A percentile compares a stretch with the other conserved stretches of the same genome.
Evolutionary conservation across 2,329 filamentous ascomycete species (phyloP).

Genomic region (Albifimbria verrucaria): DNA sequence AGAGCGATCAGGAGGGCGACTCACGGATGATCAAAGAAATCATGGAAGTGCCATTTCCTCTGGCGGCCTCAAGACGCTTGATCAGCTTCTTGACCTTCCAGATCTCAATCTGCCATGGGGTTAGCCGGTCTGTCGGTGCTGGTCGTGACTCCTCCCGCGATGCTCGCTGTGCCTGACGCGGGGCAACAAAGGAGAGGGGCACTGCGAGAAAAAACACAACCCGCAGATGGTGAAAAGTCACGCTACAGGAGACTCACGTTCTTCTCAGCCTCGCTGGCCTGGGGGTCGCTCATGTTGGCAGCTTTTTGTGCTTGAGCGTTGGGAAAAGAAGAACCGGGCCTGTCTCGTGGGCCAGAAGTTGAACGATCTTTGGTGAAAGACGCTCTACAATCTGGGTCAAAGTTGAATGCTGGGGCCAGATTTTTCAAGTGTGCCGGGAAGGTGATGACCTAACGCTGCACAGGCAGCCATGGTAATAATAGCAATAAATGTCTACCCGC

Average conservation of each 20-base stretch:
- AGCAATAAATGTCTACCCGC: too few species aligned
- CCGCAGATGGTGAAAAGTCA: slow-evolving; percentile 9
- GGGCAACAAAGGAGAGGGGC: slow-evolving; percentile 20
- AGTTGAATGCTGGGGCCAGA: slow-evolving; percentile 29
- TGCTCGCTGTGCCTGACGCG: slow-evolving; percentile 17
- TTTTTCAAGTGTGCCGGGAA: slow-evolving; percentile 24
- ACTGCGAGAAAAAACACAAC: slow-evolving; percentile 10
- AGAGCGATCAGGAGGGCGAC: slow-evolving; percentile 28
- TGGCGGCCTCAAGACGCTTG: slow-evolving; percentile 93
- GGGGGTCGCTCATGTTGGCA: slow-evolving; percentile 78
- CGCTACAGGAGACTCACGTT: slow-evolving; percentile 56
- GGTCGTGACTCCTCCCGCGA: background rate
- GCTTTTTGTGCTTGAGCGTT: slow-evolving; percentile 16
- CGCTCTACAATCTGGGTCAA: slow-evolving; percentile 11
- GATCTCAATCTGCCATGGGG: slow-evolving; percentile 59
- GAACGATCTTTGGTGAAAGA: background rate
- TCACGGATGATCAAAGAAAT: slow-evolving; percentile 98
- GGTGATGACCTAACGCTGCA: slow-evolving; percentile 17
- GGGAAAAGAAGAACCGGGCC: slow-evolving; percentile 18
- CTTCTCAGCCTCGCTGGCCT: slow-evolving; percentile 95
- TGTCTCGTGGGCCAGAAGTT: slow-evolving; percentile 16
- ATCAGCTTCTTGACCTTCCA: slow-evolving; percentile 99
- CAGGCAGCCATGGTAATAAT: background rate
- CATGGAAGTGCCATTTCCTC: slow-evolving; percentile 99
- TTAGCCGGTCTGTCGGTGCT: slow-evolving; percentile 12